phyloP scores from a whole-genome alignment of 1,284 basidiomycete genomes.

The Sporisorium sorghi region DNA sequence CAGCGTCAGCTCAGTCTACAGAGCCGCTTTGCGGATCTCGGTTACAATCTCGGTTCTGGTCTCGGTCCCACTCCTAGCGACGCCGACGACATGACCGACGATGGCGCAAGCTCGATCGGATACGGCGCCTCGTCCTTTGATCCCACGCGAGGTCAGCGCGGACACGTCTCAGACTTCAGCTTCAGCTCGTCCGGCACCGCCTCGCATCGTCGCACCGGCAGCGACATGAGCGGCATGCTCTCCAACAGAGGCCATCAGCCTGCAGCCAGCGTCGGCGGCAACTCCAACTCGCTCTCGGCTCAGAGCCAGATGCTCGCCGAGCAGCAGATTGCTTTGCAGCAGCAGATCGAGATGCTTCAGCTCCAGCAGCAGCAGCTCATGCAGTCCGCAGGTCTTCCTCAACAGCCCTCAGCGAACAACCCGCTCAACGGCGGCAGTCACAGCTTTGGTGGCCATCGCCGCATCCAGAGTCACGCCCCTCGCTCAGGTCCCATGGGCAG shows the following conservation, averaged over 20 bases:
- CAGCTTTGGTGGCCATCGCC: conserved; percentile 75
- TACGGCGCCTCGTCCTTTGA: conserved; percentile 60
- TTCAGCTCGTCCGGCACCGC: conserved; percentile 34
- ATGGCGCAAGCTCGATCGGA: conserved; percentile 56
- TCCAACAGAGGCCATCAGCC: conserved; percentile 42
- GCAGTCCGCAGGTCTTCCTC: conserved; percentile 63
- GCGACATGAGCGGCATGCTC: conserved; percentile 56
- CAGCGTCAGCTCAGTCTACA: conserved; percentile 59
- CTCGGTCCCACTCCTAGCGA: conserved; percentile 35
- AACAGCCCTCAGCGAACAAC: conserved; percentile 10
- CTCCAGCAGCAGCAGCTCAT: conserved; percentile 71
- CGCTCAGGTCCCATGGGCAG: conserved; percentile 77
- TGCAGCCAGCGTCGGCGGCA: conserved; percentile 81
- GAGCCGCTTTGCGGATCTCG: conserved; percentile 61
- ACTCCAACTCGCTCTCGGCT: conserved; percentile 71
- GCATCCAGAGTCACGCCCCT: conserved; percentile 80
- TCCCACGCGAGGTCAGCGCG: conserved; percentile 50
- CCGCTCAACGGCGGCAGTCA: conserved; percentile 27
- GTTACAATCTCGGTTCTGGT: conserved; percentile 46
- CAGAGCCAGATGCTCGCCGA: conserved; percentile 75
- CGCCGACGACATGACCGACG: conserved; percentile 55
- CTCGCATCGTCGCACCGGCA: conserved; percentile 57
- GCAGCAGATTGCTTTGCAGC: conserved; percentile 71
- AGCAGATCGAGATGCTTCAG: conserved; percentile 70
- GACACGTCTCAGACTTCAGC: conserved; percentile 37